Evolutionary conservation across 192 early-diverging fungal genomes (phyloP), one percentile per base, ranked within the genome.

Genomic region (Backusella macrospora): DNA sequence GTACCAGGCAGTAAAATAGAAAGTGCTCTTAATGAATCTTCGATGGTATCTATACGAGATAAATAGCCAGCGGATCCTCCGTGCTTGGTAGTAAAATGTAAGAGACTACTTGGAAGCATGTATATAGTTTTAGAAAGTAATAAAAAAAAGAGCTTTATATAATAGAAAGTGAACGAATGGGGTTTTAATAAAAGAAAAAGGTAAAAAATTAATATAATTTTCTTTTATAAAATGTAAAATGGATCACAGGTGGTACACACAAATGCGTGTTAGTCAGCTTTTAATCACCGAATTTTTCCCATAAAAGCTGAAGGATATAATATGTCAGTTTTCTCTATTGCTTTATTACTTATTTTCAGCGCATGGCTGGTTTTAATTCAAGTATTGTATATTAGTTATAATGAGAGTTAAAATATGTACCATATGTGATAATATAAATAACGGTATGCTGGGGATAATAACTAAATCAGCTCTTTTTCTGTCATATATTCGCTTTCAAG

Each of bases 1-100:
- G 43, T 70, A 76, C 74, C 74, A 34, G 74, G 74, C 42, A 76
- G 49, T 37, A 76, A 62, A 26, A 76, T 42, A 21, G 74, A 70
- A 34, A 70, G 44, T 10, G 67, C 59, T 21, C 74, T 68, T 14
- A 76, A 10, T 13, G 45, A 68, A 65, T 69, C 59, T n/a, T 76
- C 74, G 14, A 76, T 67, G 15, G 68, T 70, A 45, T 70, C 68
- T 68, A 76, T 76, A 21, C 55, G 13, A 14, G 68, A 29, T 9
- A 52, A 15, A 59, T 71, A 71, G 1, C 39, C 70, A 6, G 13
- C 10, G 18, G 48, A 39, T 23, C 15, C 6, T 26, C 18, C 43
- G 6, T 68, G 48, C 8, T 55, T 71, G 39, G 26, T 59, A 8
- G 39, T 71, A 12, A 62, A 71, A 21, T 62, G 48, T 42, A 71